These are phyloP conservation scores for Mucor saturninus DNA, from an alignment of 371 early-diverging fungal species.

Conservation along the genomic window DNA sequence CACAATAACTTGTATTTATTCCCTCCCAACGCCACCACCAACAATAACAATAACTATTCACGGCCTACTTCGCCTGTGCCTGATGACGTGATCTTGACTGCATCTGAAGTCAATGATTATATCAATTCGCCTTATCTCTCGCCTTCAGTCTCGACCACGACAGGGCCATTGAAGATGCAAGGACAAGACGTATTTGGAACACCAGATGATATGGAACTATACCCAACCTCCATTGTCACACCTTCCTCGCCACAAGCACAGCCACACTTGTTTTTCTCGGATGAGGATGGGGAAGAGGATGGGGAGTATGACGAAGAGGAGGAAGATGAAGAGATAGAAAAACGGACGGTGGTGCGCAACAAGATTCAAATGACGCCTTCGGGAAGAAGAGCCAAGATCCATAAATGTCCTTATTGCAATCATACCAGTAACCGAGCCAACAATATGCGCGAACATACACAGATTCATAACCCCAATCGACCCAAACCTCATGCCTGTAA, in stretches of 20 bases:
- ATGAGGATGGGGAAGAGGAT: neutral
- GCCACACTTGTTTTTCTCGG: conserved; percentile 12
- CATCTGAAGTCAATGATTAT: conserved; percentile 20
- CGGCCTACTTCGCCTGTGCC: conserved; percentile 24
- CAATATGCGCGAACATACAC: conserved; percentile 52
- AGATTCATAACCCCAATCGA: conserved; percentile 46
- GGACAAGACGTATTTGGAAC: neutral
- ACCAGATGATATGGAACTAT: conserved; percentile 18
- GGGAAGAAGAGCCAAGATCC: conserved; percentile 22
- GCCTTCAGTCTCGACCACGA: neutral
- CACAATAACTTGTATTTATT: conserved; percentile 11
- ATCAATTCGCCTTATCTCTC: conserved; percentile 21
- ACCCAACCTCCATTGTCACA: conserved; percentile 13
- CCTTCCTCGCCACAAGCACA: conserved; percentile 24
- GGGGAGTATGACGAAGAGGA: neutral
- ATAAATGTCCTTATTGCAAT: conserved; percentile 38
- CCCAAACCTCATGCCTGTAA: conserved; percentile 44
- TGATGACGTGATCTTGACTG: conserved; percentile 30
- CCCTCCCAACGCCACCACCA: conserved; percentile 9
- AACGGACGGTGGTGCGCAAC: neutral
- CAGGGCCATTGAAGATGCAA: neutral
- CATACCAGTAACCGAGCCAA: conserved; percentile 47
- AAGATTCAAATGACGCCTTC: conserved; percentile 12
- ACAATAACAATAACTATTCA: neutral
- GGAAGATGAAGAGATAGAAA: neutral